Conservation (phyloP, 2,329 filamentous ascomycete genomes). For the Cordyceps militaris region DNA sequence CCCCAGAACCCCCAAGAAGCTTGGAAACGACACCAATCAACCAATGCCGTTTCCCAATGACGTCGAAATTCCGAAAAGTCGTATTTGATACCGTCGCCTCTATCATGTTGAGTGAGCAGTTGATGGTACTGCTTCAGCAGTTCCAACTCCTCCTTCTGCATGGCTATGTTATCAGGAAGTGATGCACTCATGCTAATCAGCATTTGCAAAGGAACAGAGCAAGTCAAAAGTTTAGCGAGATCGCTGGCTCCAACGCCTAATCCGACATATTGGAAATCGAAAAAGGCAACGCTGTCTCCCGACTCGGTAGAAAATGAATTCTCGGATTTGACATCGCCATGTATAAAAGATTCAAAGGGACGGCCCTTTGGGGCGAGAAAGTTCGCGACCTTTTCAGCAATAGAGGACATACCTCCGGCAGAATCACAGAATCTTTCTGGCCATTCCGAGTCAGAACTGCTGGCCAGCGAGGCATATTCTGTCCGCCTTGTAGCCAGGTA, state of each 20-base stretch:
- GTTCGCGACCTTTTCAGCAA: constrained; percentile 46
- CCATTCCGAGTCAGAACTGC: constrained; percentile 49
- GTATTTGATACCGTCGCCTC: constrained; percentile 29
- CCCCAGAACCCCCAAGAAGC: constrained; percentile 57
- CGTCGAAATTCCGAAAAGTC: constrained; percentile 45
- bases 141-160: constrained; percentile 42
- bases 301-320: constrained; percentile 52
- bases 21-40: constrained; percentile 60
- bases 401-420: constrained; percentile 24
- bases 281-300: constrained; percentile 52
- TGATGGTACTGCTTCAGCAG: constrained; percentile 46
- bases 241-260: constrained; percentile 59
- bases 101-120: constrained; percentile 20
- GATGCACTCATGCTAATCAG: constrained; percentile 28
- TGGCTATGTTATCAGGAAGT: constrained; percentile 33
- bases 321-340: constrained; percentile 64
- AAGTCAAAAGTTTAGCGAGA: constrained; percentile 60
- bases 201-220: constrained; percentile 52
- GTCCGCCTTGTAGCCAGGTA: constrained; percentile 56
- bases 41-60: constrained; percentile 61
- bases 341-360: constrained; percentile 49
- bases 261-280: constrained; percentile 64
- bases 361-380: constrained; percentile 41
- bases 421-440: constrained; percentile 38
- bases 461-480: constrained; percentile 45